Conservation (phyloP, 2,329 filamentous ascomycete genomes). For the Pseudofabraea citricarpa region DNA sequence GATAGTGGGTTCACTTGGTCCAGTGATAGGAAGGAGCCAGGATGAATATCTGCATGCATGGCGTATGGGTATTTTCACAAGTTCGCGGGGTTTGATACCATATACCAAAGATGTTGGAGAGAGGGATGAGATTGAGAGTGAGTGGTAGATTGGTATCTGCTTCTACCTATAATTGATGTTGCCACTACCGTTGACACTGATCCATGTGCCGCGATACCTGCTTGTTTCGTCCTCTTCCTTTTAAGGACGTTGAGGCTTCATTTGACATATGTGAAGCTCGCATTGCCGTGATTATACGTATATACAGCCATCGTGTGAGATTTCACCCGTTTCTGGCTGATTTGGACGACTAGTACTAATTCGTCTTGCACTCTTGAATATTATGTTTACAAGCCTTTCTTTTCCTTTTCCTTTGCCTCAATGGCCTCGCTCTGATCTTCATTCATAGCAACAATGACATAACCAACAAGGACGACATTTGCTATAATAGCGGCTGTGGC, state of each 20-base stretch:
- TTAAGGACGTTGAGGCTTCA: no score
- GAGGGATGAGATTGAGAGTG: not conserved
- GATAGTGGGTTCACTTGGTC: constrained; percentile 6
- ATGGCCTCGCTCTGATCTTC: constrained; percentile 59
- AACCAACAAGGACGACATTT: constrained; percentile 86
- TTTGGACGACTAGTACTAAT: not conserved
- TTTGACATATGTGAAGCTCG: no score
- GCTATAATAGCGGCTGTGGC: constrained; percentile 82
- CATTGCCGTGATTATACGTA: no score
- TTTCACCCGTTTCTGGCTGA: no score
- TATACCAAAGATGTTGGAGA: not conserved
- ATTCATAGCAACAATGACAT: constrained; percentile 84
- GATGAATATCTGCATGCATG: constrained; percentile 16
- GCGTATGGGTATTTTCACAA: constrained; percentile 11
- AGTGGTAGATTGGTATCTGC: not conserved
- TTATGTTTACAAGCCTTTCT: constrained; percentile 19
- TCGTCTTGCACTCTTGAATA: not conserved
- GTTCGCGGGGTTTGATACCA: no score
- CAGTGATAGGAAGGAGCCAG: constrained; percentile 8
- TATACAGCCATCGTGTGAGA: no score
- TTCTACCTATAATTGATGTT: constrained; percentile 2
- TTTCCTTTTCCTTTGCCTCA: constrained; percentile 41
- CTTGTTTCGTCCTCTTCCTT: no score
- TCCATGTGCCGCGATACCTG: no score
- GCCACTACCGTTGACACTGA: no score